Base-by-base conservation (phyloP, 2,329 filamentous ascomycete genomes). In the Graphium sp. region DNA sequence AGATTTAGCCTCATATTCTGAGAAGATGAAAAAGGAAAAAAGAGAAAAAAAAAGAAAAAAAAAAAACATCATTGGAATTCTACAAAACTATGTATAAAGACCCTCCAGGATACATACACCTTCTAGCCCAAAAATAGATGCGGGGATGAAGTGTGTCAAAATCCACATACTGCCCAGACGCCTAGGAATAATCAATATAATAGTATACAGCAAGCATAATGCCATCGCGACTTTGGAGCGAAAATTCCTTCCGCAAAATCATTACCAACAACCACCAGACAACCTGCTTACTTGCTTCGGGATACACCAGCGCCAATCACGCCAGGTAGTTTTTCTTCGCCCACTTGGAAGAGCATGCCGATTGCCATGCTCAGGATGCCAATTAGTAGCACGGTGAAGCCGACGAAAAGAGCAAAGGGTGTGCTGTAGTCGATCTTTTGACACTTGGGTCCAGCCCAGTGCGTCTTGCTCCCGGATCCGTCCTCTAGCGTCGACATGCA, bases 281-380 rank as follows among this genome's bases (percentile, higher is more conserved):
- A 12, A 24, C n/a, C 18, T 18, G 15, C 18, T 44, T 58, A 69
- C 52, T 75, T 83, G 19, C 74, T 63, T 33, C 73, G 69, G 38
- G 77, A 80, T 21, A 98, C 87, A 37, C 89, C 89, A 26, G 89
- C 89, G n/a, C 84, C 83, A 50, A 98, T 85, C 7, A 98, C 87
- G 41, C 84, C 84, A 0, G 89, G 89, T 37, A 95, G 60, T 53
- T 84, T 78, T 58, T 92, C 74, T 48, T 79, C 70, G 19, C 87
- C 89, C 43, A 95, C 80, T 36, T 60, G 74, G 52, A 77, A 89
- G 30, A 98, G 52, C 62, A 92, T 58, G 5, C 75, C 72, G 40
- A 95, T 74, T 8, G 71, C 73, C 47, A 78, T 74, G 21, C 61
- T 62, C 17, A 91, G 55, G 21, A 80, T 53, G 26, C 69, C 65